These are phyloP conservation scores for Wallacemonas sp. DNA, from an alignment of 208 protist species.

Conservation along the genomic window DNA sequence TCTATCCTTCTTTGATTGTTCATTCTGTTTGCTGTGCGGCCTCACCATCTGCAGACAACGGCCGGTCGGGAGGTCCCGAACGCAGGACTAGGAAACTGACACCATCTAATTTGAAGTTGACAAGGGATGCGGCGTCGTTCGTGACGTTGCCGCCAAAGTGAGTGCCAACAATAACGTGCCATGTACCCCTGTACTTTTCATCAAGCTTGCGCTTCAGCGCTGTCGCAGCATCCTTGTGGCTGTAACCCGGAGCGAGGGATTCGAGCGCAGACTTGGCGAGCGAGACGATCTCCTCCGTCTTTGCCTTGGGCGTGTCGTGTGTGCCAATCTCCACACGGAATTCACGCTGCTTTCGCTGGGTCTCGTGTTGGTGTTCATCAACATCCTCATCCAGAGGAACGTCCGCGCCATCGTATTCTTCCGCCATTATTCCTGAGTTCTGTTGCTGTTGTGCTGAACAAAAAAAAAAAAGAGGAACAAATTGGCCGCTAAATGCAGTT, in stretches of 20 bases:
- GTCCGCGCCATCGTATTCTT: conserved; percentile 58
- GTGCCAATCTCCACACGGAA: conserved; percentile 42
- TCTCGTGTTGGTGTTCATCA: conserved; percentile 8
- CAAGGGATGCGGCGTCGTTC: conserved; percentile 74
- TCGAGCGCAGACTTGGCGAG: conserved; percentile 63
- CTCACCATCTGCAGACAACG: conserved; percentile 10
- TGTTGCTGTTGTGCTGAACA: neutral
- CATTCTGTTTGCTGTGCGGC: conserved; percentile 3
- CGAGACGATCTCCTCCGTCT: conserved; percentile 70
- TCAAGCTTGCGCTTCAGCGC: conserved; percentile 75
- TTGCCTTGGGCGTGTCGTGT: conserved; percentile 55
- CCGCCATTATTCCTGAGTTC: conserved; percentile 26
- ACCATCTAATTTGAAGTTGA: conserved; percentile 85
- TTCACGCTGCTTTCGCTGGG: conserved; percentile 30
- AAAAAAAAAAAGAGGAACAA: neutral
- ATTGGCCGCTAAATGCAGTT: neutral
- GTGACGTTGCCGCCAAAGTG: conserved; percentile 89
- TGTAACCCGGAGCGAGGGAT: conserved; percentile 30
- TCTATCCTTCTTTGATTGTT: no score
- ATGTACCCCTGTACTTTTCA: conserved; percentile 58
- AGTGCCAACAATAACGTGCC: conserved; percentile 85
- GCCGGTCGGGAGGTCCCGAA: conserved; percentile 80
- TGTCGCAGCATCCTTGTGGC: conserved; percentile 74
- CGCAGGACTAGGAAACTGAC: conserved; percentile 72
- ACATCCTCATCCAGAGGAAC: conserved; percentile 42